Percentiles rank a stretch among this genome's conserved stretches.
These are phyloP conservation scores for Diversispora eburnea DNA, from an alignment of 192 early-diverging fungal species.

Conservation along the genomic window DNA sequence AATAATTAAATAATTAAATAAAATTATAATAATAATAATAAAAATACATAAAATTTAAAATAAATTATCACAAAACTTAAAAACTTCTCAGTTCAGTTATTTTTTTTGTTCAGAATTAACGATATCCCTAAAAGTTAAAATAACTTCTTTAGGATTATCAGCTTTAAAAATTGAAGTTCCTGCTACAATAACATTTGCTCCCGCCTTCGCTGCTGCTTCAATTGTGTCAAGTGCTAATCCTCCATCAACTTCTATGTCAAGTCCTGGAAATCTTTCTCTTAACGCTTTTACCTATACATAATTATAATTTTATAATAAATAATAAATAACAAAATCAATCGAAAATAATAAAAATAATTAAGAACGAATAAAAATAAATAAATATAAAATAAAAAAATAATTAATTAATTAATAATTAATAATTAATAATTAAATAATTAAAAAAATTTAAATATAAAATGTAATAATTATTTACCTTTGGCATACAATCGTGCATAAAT, in stretches of 20 bases:
- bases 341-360: too few relatives aligned
- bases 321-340: too few relatives aligned
- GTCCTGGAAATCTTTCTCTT: constrained; percentile 70
- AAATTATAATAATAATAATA: too few relatives aligned
- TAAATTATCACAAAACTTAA: background rate
- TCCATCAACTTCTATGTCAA: constrained; percentile 96
- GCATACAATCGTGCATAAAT: constrained; percentile 85
- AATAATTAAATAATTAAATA: too few relatives aligned
- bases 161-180: constrained; percentile 90
- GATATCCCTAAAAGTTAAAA: constrained; percentile 54
- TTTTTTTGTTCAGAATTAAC: constrained; percentile 50
- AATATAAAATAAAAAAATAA: too few relatives aligned
- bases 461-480: constrained; percentile 59
- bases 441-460: background rate
- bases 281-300: constrained; percentile 51
- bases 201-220: constrained; percentile 79
- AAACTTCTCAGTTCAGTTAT: background rate
- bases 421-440: background rate
- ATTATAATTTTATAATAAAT: background rate
- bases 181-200: constrained; percentile 97
- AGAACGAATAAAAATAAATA: too few relatives aligned
- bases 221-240: constrained; percentile 83
- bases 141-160: constrained; percentile 64
- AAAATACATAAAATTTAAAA: background rate
- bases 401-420: too few relatives aligned